A percentile compares a stretch with the other conserved stretches of the same genome.
These are phyloP conservation scores for Parsonsia alboflavescens DNA, from an alignment of 257 asterid genomes.

Conservation along the genomic window DNA sequence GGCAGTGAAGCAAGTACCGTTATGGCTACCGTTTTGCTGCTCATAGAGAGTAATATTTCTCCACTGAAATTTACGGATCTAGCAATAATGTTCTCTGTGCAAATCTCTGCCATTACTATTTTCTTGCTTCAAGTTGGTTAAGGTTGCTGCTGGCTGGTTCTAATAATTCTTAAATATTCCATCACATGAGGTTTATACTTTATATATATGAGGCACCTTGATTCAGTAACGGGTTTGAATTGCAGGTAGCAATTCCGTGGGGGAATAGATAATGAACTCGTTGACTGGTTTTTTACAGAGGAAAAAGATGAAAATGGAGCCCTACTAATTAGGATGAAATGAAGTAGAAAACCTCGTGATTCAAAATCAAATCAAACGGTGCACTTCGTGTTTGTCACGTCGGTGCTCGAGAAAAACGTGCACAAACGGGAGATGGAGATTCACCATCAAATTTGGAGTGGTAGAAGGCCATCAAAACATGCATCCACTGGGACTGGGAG, in stretches of 20 bases:
- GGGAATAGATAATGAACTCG: not conserved
- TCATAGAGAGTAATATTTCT: not conserved
- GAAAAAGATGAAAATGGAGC: not conserved
- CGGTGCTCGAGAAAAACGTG: not conserved
- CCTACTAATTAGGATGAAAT: not conserved
- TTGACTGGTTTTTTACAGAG: not conserved
- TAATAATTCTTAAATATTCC: too few relatives aligned
- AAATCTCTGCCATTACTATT: not conserved
- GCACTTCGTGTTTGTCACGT: conserved; percentile 1
- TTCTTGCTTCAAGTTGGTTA: not conserved
- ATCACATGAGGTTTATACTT: too few relatives aligned
- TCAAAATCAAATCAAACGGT: not conserved
- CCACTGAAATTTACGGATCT: not conserved
- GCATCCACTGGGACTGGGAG: too few relatives aligned
- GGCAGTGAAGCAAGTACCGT: conserved; percentile 10
- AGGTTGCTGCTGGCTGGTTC: not conserved
- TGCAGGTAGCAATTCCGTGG: too few relatives aligned
- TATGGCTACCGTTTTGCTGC: conserved; percentile 5
- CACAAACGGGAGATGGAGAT: not conserved
- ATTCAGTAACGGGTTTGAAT: too few relatives aligned
- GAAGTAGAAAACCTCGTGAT: not conserved
- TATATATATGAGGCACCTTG: too few relatives aligned
- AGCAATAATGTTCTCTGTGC: not conserved
- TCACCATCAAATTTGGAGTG: not conserved
- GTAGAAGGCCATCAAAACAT: too few relatives aligned